Percentiles rank a stretch among this genome's conserved stretches.
Evolutionary conservation across 1,139 yeast species (phyloP).

Genomic region (Pneumocystis wakefieldiae): DNA sequence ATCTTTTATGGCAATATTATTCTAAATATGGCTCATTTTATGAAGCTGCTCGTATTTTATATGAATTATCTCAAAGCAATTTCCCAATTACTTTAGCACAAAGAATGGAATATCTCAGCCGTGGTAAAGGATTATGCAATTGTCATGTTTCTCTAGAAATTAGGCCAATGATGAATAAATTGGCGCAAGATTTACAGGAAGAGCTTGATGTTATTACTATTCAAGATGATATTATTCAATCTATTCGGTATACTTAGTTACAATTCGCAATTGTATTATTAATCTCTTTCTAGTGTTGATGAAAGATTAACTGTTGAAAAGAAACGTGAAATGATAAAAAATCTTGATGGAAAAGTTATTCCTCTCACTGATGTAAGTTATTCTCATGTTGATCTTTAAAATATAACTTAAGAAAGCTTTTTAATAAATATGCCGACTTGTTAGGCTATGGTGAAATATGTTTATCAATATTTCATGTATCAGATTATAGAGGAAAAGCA

Average conservation of each 20-base stretch:
- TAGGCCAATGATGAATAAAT: slow-evolving; percentile 54
- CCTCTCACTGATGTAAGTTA: slow-evolving; percentile 48
- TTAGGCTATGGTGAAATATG: slow-evolving; percentile 76
- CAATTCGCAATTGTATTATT: neutral
- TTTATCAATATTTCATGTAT: slow-evolving; percentile 58
- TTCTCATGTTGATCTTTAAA: neutral
- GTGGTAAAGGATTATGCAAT: slow-evolving; percentile 88
- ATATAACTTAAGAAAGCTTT: slow-evolving; percentile 19
- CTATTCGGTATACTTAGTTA: slow-evolving; percentile 24
- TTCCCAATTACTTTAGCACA: slow-evolving; percentile 54
- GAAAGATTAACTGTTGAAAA: slow-evolving; percentile 34
- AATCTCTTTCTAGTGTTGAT: slow-evolving; percentile 31
- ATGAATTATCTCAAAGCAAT: slow-evolving; percentile 57
- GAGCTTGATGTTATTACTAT: slow-evolving; percentile 74
- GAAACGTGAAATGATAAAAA: slow-evolving; percentile 34
- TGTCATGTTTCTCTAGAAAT: slow-evolving; percentile 67
- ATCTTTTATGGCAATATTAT: slow-evolving; percentile 75
- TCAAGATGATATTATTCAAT: slow-evolving; percentile 62
- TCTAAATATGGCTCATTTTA: slow-evolving; percentile 68
- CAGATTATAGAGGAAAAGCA: slow-evolving; percentile 36
- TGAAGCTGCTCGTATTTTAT: slow-evolving; percentile 71
- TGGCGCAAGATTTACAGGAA: slow-evolving; percentile 59
- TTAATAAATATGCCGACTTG: slow-evolving; percentile 77
- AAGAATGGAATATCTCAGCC: slow-evolving; percentile 73
- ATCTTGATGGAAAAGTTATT: slow-evolving; percentile 49